phyloP scores from a whole-genome alignment of 345 rosid species.

The Clausena lansium region DNA sequence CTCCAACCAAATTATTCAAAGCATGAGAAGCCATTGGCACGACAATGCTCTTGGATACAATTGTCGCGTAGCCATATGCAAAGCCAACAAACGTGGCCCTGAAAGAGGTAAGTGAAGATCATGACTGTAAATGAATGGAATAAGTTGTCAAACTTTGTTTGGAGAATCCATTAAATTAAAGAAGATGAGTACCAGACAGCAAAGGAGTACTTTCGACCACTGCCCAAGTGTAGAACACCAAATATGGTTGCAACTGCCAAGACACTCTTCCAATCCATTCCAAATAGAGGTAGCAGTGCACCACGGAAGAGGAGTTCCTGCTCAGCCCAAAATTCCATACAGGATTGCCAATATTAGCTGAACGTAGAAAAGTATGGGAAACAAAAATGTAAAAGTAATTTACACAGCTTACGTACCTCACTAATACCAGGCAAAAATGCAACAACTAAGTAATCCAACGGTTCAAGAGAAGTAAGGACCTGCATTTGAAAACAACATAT shows the following conservation, averaged over 20 bases:
- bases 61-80: conserved; percentile 64
- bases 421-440: conserved; percentile 81
- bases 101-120: conserved; percentile 11
- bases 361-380: not conserved
- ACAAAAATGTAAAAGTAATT: not conserved
- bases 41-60: conserved; percentile 54
- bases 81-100: conserved; percentile 91
- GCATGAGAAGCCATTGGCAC: conserved; percentile 82
- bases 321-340: not conserved
- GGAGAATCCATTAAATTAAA: not conserved
- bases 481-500: conserved; percentile 20
- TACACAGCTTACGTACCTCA: conserved; percentile 67
- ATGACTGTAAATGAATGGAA: not conserved
- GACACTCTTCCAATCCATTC: conserved; percentile 66
- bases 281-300: conserved; percentile 63
- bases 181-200: conserved; percentile 63
- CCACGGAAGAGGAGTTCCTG: conserved; percentile 91
- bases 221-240: conserved; percentile 78
- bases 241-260: conserved; percentile 54
- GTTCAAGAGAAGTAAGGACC: conserved; percentile 86
- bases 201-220: conserved; percentile 82
- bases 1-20: conserved; percentile 77
- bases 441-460: conserved; percentile 69
- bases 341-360: not conserved
- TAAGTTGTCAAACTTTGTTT: not conserved